phyloP scores from a whole-genome alignment of 352 stramenopile genomes.

The Hyaloperonospora arabidopsidis region DNA sequence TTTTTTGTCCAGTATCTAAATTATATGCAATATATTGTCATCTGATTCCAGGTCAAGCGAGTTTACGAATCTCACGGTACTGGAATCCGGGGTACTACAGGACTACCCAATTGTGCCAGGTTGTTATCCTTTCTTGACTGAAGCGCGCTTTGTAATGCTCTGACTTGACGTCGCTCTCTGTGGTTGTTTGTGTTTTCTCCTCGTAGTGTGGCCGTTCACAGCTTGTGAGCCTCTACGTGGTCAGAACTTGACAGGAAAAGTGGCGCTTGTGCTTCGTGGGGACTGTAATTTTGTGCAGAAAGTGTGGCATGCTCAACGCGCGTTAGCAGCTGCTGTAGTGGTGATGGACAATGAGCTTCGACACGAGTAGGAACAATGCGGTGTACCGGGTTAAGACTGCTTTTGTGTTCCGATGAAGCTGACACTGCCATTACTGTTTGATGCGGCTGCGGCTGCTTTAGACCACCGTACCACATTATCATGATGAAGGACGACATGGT shows the following conservation, averaged over 20 bases:
- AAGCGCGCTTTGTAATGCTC: not conserved
- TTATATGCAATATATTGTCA: not conserved
- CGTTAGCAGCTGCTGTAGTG: slow-evolving; percentile 54
- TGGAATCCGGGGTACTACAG: slow-evolving; percentile 30
- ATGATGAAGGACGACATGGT: slow-evolving; percentile 80
- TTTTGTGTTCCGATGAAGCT: not conserved
- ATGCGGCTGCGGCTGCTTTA: slow-evolving; percentile 10
- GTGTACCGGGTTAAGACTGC: not conserved
- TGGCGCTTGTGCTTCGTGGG: slow-evolving; percentile 70
- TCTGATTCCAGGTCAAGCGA: slow-evolving; percentile 43
- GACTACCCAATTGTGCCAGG: slow-evolving; percentile 39
- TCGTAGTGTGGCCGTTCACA: slow-evolving; percentile 45
- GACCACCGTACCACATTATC: slow-evolving; percentile 71
- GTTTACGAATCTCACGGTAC: slow-evolving; percentile 54
- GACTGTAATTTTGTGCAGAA: slow-evolving; percentile 58
- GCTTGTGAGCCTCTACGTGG: slow-evolving; percentile 46
- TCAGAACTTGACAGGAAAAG: slow-evolving; percentile 48
- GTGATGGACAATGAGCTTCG: slow-evolving; percentile 66
- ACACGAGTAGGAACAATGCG: slow-evolving; percentile 32
- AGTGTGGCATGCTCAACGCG: slow-evolving; percentile 50
- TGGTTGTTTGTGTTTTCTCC: not conserved
- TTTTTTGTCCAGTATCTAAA: not conserved
- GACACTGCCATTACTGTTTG: no score
- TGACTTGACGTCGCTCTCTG: slow-evolving; percentile 1
- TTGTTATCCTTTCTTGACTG: slow-evolving; percentile 4